Percentiles rank a stretch among this genome's conserved stretches.
Conservation (phyloP, 164 flowering plant species). For the Vitis amurensis region DNA sequence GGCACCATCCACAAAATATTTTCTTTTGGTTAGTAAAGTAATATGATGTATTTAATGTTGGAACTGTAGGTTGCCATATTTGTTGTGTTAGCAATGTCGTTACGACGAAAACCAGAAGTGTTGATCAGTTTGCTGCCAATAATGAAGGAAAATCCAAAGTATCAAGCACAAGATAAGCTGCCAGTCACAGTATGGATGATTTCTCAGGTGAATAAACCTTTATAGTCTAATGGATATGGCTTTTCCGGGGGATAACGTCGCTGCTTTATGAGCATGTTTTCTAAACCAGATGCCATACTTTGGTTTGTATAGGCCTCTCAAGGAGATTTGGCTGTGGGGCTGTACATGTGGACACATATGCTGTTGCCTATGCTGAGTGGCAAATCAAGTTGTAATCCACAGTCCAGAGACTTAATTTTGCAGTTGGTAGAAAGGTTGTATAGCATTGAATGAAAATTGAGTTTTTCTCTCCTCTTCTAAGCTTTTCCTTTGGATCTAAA, state of each 20-base stretch:
- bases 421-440: conserved; percentile 84
- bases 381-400: conserved; percentile 73
- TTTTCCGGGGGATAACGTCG: too few relatives aligned
- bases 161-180: conserved; percentile 91
- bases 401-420: conserved; percentile 80
- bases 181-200: conserved; percentile 76
- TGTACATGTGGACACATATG: conserved; percentile 65
- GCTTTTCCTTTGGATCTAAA: background rate
- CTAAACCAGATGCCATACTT: background rate
- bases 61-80: conserved; percentile 81
- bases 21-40: background rate
- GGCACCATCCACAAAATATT: background rate
- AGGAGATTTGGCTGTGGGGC: conserved; percentile 77
- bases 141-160: conserved; percentile 60
- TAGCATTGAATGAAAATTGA: background rate
- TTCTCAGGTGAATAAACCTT: conserved; percentile 54
- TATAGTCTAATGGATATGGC: too few relatives aligned
- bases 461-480: background rate
- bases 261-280: background rate
- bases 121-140: conserved; percentile 47
- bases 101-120: conserved; percentile 82
- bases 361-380: conserved; percentile 68
- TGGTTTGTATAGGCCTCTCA: conserved; percentile 56
- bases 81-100: conserved; percentile 71
- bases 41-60: conserved; percentile 5